Evolutionary conservation across 805 yeast species (phyloP), one percentile per base, ranked within the genome.

Genomic region (Ogataea ramenticola): DNA sequence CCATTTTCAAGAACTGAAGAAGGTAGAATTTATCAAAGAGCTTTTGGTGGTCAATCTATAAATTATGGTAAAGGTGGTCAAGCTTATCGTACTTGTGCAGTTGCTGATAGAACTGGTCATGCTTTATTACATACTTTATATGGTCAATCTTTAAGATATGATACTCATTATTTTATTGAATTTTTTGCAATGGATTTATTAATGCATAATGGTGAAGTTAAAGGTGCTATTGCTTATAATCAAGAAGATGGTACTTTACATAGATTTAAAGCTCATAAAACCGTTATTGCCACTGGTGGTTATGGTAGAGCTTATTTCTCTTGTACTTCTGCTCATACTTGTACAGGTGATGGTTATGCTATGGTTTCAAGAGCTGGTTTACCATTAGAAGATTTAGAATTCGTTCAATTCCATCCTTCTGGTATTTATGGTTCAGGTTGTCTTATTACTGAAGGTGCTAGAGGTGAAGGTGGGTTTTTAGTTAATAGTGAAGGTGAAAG

Each of bases 381-480:
- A 67, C 99, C 99, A 47, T 77, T 91, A 62, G 96, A 91, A 72
- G 99, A 91, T 71, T 74, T 91, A 70, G 99, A 91, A 73, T 91
- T 91, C 64, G 90, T 91, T 50, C 99, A 91, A 73, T 91, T 91
- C 88, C 99, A 91, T 70, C 99, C 99, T 45, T 89, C 98, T 22
- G 99, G 99, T 79, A 93, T 91, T 69, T 91, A 91, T 68, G 99
- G 99, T 48, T 88, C 98, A 35, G 99, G 99, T 53, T 93, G 98
- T 76, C 74, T 91, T 74, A 93, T 93, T 67, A 93, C 99, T 45
- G 99, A 93, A 72, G 99, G 99, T 74, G 96, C 97, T 55, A 86
- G 99, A 77, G 99, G 99, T 79, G 99, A 93, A 76, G 99, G 99
- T 80, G 99, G 99, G 52, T 93, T 79, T 79, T 75, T 91, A 66